Conservation (phyloP, 768 basidiomycete species). For the Candolleomyces aberdarensis region DNA sequence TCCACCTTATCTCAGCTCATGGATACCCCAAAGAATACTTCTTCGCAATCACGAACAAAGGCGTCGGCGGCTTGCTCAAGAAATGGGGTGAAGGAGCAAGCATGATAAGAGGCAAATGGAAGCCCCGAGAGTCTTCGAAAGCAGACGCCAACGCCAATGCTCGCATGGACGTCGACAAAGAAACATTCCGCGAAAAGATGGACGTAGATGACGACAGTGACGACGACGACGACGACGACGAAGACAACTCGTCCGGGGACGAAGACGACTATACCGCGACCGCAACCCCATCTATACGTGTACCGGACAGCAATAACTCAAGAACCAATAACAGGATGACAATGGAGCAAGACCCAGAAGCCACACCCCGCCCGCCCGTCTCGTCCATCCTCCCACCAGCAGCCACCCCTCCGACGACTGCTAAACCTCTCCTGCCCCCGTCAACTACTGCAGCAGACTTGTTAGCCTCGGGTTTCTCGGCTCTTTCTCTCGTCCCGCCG, state of each 20-base stretch:
- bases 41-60: conserved; percentile 89
- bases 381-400: conserved; percentile 3
- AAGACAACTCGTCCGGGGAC: conserved; percentile 21
- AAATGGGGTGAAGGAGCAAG: conserved; percentile 85
- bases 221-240: conserved; percentile 23
- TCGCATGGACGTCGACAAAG: conserved; percentile 12
- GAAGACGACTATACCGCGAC: conserved; percentile 17
- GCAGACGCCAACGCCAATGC: conserved; percentile 2
- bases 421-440: conserved; percentile 16
- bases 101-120: conserved; percentile 74
- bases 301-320: neutral
- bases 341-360: conserved; percentile 18
- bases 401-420: conserved; percentile 8
- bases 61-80: conserved; percentile 75
- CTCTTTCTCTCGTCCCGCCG: conserved; percentile 60
- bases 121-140: conserved; percentile 27
- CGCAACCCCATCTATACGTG: conserved; percentile 16
- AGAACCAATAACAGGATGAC: conserved; percentile 11
- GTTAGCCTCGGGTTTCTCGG: conserved; percentile 43
- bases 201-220: conserved; percentile 26
- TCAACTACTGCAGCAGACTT: conserved; percentile 37
- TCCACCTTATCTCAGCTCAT: conserved; percentile 81
- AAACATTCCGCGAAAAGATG: conserved; percentile 20
- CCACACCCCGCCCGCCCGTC: conserved; percentile 18
- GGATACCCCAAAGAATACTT: conserved; percentile 88